These are phyloP conservation scores for Mixia osmundae DNA, from an alignment of 1,284 basidiomycete species.

Conservation along the genomic window DNA sequence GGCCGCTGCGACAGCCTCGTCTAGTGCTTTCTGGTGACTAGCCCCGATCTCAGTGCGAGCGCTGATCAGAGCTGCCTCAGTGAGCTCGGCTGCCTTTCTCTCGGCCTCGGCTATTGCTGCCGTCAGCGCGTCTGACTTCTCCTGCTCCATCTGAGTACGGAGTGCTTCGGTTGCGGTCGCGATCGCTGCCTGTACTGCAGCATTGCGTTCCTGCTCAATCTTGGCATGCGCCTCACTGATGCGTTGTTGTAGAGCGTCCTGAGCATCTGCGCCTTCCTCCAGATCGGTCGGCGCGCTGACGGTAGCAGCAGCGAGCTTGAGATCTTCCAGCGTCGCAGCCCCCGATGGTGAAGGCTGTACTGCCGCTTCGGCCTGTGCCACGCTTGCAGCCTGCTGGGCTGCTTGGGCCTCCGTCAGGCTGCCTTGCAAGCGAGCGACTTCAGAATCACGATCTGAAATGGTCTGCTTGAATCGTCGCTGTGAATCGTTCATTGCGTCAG, in stretches of 20 bases:
- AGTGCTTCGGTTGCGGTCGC: neutral
- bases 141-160: neutral
- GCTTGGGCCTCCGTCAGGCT: too few relatives aligned
- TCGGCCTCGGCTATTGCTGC: neutral
- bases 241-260: neutral
- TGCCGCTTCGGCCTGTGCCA: conserved; percentile 2
- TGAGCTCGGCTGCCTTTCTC: neutral
- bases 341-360: conserved; percentile 3
- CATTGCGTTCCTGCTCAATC: neutral
- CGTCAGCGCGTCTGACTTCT: neutral
- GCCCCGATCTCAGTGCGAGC: neutral
- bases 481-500: too few relatives aligned
- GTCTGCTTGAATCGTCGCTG: too few relatives aligned
- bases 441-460: too few relatives aligned
- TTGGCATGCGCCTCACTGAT: neutral
- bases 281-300: neutral
- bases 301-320: neutral
- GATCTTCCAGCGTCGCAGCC: conserved; percentile 4
- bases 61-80: neutral
- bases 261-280: neutral
- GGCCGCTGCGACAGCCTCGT: neutral
- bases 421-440: too few relatives aligned
- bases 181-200: neutral
- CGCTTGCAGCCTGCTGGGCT: too few relatives aligned
- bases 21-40: neutral